Percentiles rank a stretch among this genome's conserved stretches.
Evolutionary conservation across 768 basidiomycete genomes (phyloP).

Genomic region (Xerocomellus amylosporus): DNA sequence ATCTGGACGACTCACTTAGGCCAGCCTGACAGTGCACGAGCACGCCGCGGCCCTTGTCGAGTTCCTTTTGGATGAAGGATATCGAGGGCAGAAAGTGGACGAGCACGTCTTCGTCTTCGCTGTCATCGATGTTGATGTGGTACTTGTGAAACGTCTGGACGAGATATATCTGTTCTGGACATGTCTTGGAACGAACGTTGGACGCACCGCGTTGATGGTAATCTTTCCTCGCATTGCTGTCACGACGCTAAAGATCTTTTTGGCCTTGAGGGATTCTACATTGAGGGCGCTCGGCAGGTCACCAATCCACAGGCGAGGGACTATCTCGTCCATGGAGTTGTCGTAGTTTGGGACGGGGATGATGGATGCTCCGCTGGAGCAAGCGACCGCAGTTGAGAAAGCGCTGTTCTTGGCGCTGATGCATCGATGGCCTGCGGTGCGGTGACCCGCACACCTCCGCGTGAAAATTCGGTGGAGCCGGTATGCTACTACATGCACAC

Average conservation of each 20-base stretch:
- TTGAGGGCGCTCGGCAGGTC: conserved; percentile 71
- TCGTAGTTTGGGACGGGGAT: not conserved
- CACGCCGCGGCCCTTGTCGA: conserved; percentile 73
- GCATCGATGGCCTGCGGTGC: not conserved
- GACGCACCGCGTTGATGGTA: conserved; percentile 57
- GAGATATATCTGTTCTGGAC: too few species aligned
- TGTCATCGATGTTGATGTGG: conserved; percentile 78
- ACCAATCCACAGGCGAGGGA: conserved; percentile 82
- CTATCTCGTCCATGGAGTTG: conserved; percentile 68
- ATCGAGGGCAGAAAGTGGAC: conserved; percentile 76
- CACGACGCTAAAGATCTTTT: conserved; percentile 74
- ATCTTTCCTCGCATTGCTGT: conserved; percentile 70
- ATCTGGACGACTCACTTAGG: conserved; percentile 56
- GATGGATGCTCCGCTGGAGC: not conserved
- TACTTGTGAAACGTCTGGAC: conserved; percentile 72
- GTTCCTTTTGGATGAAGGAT: conserved; percentile 76
- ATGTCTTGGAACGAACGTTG: conserved; percentile 25
- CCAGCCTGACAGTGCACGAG: conserved; percentile 92
- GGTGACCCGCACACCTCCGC: not conserved
- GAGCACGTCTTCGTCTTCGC: conserved; percentile 73
- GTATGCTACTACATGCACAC: not conserved
- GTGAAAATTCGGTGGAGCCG: too few species aligned
- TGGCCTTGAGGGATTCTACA: conserved; percentile 54
- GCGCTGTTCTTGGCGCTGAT: not conserved
- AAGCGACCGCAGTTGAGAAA: not conserved